Percentiles rank a stretch among this genome's conserved stretches.
phyloP scores from a whole-genome alignment of 768 basidiomycete species.

The Trametes gibbosa region DNA sequence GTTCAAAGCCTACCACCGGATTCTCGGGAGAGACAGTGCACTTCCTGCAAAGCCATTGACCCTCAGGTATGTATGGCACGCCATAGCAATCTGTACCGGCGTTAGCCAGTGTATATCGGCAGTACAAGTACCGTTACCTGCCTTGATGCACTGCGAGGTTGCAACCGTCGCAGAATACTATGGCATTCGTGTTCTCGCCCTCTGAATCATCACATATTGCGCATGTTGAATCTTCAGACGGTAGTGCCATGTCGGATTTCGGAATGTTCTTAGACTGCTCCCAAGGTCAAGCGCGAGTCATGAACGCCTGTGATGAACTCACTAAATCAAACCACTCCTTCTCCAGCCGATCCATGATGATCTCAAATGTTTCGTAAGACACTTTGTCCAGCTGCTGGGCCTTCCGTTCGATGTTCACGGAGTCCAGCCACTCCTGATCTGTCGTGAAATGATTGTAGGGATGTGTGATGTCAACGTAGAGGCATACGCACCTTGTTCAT shows the following conservation, averaged over 20 bases:
- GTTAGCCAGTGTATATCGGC: no score
- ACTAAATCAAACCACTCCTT: constrained; percentile 99
- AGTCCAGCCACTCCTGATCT: constrained; percentile 96
- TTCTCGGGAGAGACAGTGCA: constrained; percentile 97
- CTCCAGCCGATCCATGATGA: constrained; percentile 96
- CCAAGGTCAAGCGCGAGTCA: not conserved
- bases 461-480: not conserved
- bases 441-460: not conserved
- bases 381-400: constrained; percentile 70
- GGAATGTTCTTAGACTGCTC: constrained; percentile 88
- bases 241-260: constrained; percentile 81
- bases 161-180: constrained; percentile 99
- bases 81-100: constrained; percentile 87
- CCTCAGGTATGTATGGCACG: constrained; percentile 98
- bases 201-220: constrained; percentile 98
- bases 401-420: constrained; percentile 76
- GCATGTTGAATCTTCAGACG: constrained; percentile 94
- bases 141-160: constrained; percentile 99
- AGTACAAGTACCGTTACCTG: constrained; percentile 30
- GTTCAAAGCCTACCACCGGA: constrained; percentile 68
- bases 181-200: constrained; percentile 97
- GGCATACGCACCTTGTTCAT: constrained; percentile 78
- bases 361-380: constrained; percentile 86
- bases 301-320: constrained; percentile 24
- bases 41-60: constrained; percentile 98